Evolutionary conservation across 805 yeast species (phyloP).

Genomic region (Maudiozyma barnettii): DNA sequence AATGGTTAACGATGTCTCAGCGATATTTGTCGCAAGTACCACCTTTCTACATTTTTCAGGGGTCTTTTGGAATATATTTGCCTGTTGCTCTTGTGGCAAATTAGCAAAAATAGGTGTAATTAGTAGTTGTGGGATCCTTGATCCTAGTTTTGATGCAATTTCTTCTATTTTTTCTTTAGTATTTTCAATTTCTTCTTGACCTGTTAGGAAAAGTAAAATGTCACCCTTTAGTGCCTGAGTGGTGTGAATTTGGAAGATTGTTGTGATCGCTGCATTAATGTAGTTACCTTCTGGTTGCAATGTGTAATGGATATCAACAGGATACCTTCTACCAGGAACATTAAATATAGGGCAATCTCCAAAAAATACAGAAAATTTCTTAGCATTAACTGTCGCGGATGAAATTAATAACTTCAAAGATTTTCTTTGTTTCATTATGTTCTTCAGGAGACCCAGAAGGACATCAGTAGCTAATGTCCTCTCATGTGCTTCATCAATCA

Average conservation of each 20-base stretch:
- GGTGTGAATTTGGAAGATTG: constrained; percentile 79
- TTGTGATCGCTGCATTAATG: constrained; percentile 77
- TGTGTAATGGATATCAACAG: constrained; percentile 79
- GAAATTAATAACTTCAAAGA: constrained; percentile 74
- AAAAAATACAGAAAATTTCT: constrained; percentile 75
- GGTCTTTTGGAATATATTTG: constrained; percentile 76
- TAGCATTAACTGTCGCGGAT: constrained; percentile 91
- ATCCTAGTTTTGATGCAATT: constrained; percentile 54
- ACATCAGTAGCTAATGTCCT: constrained; percentile 88
- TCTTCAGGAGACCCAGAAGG: constrained; percentile 70
- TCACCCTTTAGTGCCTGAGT: constrained; percentile 59
- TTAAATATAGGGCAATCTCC: constrained; percentile 75
- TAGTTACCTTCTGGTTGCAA: constrained; percentile 86
- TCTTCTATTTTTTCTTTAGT: constrained; percentile 63
- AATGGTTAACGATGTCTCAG: constrained; percentile 92
- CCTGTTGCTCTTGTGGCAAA: constrained; percentile 76
- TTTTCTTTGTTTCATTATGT: constrained; percentile 48
- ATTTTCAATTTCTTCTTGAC: constrained; percentile 91
- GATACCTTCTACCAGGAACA: constrained; percentile 89
- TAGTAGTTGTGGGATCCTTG: constrained; percentile 49
- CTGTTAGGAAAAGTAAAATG: constrained; percentile 82
- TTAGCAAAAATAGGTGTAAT: constrained; percentile 88
- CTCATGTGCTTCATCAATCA: constrained; percentile 97
- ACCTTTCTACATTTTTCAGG: constrained; percentile 74
- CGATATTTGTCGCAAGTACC: constrained; percentile 91